A percentile compares a stretch with the other conserved stretches of the same genome.
phyloP scores from a whole-genome alignment of 345 rosid species.

The Theobroma cacao region DNA sequence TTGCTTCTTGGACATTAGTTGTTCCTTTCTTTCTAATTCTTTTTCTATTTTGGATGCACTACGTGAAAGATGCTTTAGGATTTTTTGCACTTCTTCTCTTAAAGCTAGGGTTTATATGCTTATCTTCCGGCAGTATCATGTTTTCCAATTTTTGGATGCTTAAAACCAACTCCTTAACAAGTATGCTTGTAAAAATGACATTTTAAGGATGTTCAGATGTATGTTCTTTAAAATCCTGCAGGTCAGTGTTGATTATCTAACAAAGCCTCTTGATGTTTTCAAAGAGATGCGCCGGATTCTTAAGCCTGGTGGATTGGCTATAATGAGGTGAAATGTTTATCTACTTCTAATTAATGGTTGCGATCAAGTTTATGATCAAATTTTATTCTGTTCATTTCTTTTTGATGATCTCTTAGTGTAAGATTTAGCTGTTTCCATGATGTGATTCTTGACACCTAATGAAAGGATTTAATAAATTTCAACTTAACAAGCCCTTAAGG shows the following conservation, averaged over 20 bases:
- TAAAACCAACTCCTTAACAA: neutral
- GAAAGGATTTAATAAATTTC: neutral
- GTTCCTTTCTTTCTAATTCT: neutral
- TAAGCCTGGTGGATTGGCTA: slow-evolving; percentile 81
- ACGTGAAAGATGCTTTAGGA: neutral
- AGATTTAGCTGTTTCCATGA: neutral
- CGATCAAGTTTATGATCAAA: neutral
- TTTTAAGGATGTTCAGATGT: neutral
- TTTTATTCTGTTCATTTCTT: neutral
- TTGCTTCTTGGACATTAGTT: neutral
- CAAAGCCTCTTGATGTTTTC: slow-evolving; percentile 77
- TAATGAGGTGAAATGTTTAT: slow-evolving; percentile 56
- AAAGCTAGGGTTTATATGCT: neutral
- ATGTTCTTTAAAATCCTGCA: slow-evolving; percentile 22
- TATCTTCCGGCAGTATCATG: neutral
- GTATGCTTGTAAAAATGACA: neutral
- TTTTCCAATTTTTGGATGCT: neutral
- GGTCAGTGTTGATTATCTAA: slow-evolving; percentile 92
- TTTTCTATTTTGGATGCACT: neutral
- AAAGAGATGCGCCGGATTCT: slow-evolving; percentile 78
- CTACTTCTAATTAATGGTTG: neutral
- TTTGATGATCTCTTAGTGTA: neutral
- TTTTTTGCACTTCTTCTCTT: neutral
- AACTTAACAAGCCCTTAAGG: neutral
- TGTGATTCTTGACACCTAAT: neutral